phyloP scores from a whole-genome alignment of 139 green algal genomes.

The Coccomyxa sp. region DNA sequence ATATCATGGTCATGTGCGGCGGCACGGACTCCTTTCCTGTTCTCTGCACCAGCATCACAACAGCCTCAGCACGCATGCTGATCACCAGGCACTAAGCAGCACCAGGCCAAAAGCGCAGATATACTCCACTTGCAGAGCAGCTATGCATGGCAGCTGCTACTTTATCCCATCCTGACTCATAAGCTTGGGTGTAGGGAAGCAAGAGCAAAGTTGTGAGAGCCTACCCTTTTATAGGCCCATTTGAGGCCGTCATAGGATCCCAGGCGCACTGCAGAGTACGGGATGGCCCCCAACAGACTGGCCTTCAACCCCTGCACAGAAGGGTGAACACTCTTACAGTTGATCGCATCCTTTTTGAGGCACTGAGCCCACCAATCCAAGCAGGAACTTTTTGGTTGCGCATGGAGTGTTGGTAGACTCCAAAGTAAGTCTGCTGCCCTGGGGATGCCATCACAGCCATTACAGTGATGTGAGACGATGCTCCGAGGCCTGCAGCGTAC shows the following conservation, averaged over 20 bases:
- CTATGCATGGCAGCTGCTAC: background rate
- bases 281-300: constrained; percentile 30
- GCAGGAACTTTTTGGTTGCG: too few relatives aligned
- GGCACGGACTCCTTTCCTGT: constrained; percentile 25
- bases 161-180: too few relatives aligned
- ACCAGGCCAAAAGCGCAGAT: background rate
- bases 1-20: constrained; percentile 15
- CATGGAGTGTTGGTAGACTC: too few relatives aligned
- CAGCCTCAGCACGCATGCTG: background rate
- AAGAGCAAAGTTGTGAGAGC: too few relatives aligned
- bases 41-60: background rate
- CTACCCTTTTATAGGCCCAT: constrained; percentile 10
- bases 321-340: background rate
- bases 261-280: constrained; percentile 36
- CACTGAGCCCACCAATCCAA: too few relatives aligned
- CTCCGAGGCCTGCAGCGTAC: too few relatives aligned
- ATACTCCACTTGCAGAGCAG: background rate
- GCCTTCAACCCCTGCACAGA: constrained; percentile 31
- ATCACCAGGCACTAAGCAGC: background rate
- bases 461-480: too few relatives aligned
- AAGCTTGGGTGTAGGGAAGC: too few relatives aligned
- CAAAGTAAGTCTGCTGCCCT: too few relatives aligned
- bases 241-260: constrained; percentile 35
- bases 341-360: too few relatives aligned
- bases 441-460: too few relatives aligned